Conservation (phyloP, 306 rosid genomes). For the Prunus dulcis region DNA sequence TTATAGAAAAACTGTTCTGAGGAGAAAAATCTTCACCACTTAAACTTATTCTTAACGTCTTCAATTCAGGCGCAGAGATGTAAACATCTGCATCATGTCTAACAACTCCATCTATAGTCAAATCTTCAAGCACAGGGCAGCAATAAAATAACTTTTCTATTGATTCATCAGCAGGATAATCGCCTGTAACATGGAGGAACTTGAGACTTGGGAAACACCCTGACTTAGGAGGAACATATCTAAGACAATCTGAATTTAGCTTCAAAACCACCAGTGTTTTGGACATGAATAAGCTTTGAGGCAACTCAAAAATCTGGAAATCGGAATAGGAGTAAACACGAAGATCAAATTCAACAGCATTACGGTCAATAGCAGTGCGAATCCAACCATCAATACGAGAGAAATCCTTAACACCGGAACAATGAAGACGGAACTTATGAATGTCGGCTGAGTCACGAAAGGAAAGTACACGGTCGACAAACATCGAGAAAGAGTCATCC, state of each 20-base stretch:
- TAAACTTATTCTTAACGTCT: not conserved
- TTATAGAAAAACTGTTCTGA: not conserved
- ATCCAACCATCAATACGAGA: not conserved
- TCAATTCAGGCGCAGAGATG: not conserved
- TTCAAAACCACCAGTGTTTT: not conserved
- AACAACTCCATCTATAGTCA: not conserved
- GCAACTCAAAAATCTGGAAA: not conserved
- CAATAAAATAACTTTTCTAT: not conserved
- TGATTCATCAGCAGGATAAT: not conserved
- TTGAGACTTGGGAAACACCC: not conserved
- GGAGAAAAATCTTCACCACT: not conserved
- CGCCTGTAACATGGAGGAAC: not conserved
- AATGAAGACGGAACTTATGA: not conserved
- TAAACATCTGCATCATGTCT: not conserved
- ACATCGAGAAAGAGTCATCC: not conserved
- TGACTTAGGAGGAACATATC: not conserved
- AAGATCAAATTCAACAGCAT: not conserved
- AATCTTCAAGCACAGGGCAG: conserved; percentile 1
- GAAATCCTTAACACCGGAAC: not conserved
- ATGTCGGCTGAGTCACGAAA: not conserved
- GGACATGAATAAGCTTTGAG: not conserved
- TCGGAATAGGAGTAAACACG: not conserved
- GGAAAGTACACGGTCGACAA: not conserved
- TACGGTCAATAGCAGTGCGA: not conserved
- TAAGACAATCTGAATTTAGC: not conserved